A percentile compares a stretch with the other conserved stretches of the same genome.
phyloP scores from a whole-genome alignment of 169 alveolate species.

The Eimeria sp. region DNA sequence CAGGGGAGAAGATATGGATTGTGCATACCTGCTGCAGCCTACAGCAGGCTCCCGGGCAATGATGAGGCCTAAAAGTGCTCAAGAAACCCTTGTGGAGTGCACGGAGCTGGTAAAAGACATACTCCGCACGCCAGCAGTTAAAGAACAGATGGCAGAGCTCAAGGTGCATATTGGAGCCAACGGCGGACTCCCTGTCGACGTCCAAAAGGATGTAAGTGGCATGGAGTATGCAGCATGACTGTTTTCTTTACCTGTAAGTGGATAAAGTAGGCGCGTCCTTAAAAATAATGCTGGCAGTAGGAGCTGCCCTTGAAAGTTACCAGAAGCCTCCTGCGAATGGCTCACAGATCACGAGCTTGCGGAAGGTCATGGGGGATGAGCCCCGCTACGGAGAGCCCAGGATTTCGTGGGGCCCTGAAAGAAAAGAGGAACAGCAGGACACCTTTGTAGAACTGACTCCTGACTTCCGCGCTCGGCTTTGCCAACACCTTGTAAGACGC shows the following conservation, averaged over 20 bases:
- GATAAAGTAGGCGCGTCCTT: neutral
- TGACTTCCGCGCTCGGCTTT: slow-evolving; percentile 60
- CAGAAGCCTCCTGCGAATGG: neutral
- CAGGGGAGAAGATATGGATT: neutral
- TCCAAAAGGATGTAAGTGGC: slow-evolving; percentile 40
- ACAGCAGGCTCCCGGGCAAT: slow-evolving; percentile 19
- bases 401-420: slow-evolving; percentile 59
- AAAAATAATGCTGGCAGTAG: neutral
- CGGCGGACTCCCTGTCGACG: slow-evolving; percentile 58
- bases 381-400: slow-evolving; percentile 38
- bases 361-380: slow-evolving; percentile 20
- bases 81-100: slow-evolving; percentile 60
- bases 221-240: neutral
- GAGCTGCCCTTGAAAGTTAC: neutral
- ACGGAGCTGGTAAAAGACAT: slow-evolving; percentile 37
- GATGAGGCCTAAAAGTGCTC: slow-evolving; percentile 43
- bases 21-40: slow-evolving; percentile 3
- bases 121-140: slow-evolving; percentile 58
- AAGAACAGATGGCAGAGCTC: slow-evolving; percentile 53
- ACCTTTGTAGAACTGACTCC: slow-evolving; percentile 24
- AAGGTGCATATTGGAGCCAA: slow-evolving; percentile 60
- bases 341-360: slow-evolving; percentile 36
- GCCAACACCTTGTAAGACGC: slow-evolving; percentile 31
- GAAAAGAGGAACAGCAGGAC: slow-evolving; percentile 18
- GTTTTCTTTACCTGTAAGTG: neutral